A percentile compares a stretch with the other conserved stretches of the same genome.
Evolutionary conservation across 306 rosid genomes (phyloP).

Genomic region (Calophaca sinica): DNA sequence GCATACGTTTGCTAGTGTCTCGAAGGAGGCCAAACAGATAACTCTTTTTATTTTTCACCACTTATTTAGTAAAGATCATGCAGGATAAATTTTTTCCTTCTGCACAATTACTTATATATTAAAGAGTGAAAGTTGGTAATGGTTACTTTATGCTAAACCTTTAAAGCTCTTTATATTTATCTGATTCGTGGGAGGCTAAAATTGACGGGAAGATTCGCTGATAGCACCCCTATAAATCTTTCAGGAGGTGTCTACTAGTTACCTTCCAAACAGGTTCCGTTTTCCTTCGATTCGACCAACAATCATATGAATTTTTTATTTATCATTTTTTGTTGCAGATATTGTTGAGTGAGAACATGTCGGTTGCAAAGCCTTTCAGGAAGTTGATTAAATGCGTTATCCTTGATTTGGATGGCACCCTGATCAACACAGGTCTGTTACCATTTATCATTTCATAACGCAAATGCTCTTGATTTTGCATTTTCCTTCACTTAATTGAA

Average conservation of each 20-base stretch:
- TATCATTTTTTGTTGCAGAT: neutral
- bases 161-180: conserved; percentile 50
- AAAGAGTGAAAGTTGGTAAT: too few relatives aligned
- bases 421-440: conserved; percentile 72
- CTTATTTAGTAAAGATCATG: too few relatives aligned
- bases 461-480: too few relatives aligned
- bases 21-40: too few relatives aligned
- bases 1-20: too few relatives aligned
- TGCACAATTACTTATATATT: too few relatives aligned
- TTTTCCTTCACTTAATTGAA: too few relatives aligned
- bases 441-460: neutral
- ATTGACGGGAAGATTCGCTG: conserved; percentile 46
- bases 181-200: conserved; percentile 60
- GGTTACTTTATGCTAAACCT: too few relatives aligned
- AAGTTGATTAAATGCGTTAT: conserved; percentile 67
- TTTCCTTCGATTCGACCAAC: neutral
- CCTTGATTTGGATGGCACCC: conserved; percentile 92
- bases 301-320: neutral
- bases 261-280: conserved; percentile 38
- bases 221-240: conserved; percentile 43
- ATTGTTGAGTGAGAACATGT: conserved; percentile 52
- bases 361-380: conserved; percentile 51
- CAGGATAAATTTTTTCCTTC: too few relatives aligned
- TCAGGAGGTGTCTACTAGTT: conserved; percentile 53
- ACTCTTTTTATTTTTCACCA: too few relatives aligned